Base-by-base conservation (phyloP, 768 basidiomycete genomes). In the Collybiopsis luxurians region DNA sequence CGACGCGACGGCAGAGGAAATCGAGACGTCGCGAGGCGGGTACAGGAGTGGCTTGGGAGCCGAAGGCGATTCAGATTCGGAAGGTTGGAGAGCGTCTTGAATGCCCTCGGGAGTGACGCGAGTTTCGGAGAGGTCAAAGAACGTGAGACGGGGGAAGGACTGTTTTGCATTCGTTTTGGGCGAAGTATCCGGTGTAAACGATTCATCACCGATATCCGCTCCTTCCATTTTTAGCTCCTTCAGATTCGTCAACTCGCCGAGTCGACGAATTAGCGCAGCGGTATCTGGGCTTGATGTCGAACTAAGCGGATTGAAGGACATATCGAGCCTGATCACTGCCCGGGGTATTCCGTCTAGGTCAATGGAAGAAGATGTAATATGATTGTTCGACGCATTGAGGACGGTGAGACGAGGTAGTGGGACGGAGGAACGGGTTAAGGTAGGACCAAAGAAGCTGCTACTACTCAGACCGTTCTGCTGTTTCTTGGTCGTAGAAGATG, bases 41-140 rank as follows among this genome's bases (percentile, higher is more conserved):
- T 6, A 34, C 31, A 34, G 13, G 31, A 34, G 31, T 13, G 31
- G 31, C 31, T 34, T 34, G 31, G 13, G 31, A 34, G 31, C 6
- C 5, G 31, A 34, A 34, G 31, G 6, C 6, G 31, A 34, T 6
- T 5, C 31, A 34, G 31, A 34, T 47, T 75, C 71, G 59, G 87
- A 66, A 1, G 64, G 64, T 38, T 75, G 66, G 31, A 91, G 69
- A 2, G 81, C 78, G 2, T 65, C 61, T 27, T 77, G 66, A 7
- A 84, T 69, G 11, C 69, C 70, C n/a, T 78, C 78, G 21, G 70
- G 62, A 0, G 77, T 85, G 17, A 79, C 81, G 52, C 75, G 74
- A 0, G 90, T 91, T 61, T 87, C 84, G 42, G 82, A 83, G 4
- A 92, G 67, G 65, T 92, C 86, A 21, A 93, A 67, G 11, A 86